Evolutionary conservation across 2,329 filamentous ascomycete species (phyloP).

Genomic region (Podosphaera xanthii): DNA sequence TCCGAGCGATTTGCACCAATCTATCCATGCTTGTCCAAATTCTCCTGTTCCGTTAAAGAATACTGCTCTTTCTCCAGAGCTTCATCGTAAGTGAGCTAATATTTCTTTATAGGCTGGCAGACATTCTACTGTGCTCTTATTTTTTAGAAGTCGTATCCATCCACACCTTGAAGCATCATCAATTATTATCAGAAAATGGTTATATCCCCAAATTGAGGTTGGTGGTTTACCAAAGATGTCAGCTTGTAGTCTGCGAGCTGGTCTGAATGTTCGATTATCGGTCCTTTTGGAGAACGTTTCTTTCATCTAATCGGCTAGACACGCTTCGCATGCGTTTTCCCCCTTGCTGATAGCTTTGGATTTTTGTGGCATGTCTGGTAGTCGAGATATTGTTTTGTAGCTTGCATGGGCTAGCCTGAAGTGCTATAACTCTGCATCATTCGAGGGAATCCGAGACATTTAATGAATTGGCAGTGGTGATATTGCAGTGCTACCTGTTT

Average conservation of each 20-base stretch:
- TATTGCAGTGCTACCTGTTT: not conserved
- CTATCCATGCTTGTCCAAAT: too few relatives aligned
- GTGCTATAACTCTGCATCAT: not conserved
- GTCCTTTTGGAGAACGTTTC: not conserved
- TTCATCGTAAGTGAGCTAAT: not conserved
- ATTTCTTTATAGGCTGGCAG: not conserved
- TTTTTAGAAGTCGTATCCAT: not conserved
- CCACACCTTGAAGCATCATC: not conserved
- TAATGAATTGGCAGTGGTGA: not conserved
- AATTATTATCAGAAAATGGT: not conserved
- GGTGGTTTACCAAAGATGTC: not conserved
- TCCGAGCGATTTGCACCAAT: too few relatives aligned
- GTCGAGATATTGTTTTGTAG: not conserved
- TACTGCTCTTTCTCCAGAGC: not conserved
- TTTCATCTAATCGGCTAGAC: not conserved
- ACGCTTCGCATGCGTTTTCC: not conserved
- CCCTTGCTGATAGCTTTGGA: not conserved
- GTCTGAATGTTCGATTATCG: not conserved
- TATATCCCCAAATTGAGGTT: not conserved
- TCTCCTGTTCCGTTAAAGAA: too few relatives aligned
- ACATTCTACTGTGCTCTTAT: not conserved
- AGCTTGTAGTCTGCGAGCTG: not conserved
- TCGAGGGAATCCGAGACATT: not conserved
- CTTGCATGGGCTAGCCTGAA: not conserved
- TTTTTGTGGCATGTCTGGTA: not conserved